phyloP scores from a whole-genome alignment of 257 asterid genomes.

The Plectranthus barbatus region DNA sequence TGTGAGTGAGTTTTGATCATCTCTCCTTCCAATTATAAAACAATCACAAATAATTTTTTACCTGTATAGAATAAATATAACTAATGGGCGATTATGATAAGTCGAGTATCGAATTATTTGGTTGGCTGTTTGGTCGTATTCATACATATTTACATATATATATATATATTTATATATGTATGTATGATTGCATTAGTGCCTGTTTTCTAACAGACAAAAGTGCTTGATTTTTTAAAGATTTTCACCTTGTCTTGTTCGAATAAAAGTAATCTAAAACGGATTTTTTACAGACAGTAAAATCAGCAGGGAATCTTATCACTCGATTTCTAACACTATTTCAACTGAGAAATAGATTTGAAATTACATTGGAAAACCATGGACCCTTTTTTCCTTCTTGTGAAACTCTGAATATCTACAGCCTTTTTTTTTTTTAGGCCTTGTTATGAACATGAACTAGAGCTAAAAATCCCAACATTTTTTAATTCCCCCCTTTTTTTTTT shows the following conservation, averaged over 20 bases:
- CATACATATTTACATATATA: too few relatives aligned
- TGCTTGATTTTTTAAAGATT: neutral
- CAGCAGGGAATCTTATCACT: neutral
- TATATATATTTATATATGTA: too few relatives aligned
- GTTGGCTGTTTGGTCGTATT: too few relatives aligned
- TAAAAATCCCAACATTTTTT: neutral
- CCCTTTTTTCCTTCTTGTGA: slow-evolving; percentile 11
- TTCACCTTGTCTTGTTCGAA: neutral
- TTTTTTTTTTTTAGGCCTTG: slow-evolving; percentile 19
- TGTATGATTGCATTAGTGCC: too few relatives aligned
- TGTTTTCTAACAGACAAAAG: neutral
- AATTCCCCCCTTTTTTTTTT: neutral
- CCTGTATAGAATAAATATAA: too few relatives aligned
- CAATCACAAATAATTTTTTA: neutral
- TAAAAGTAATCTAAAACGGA: neutral
- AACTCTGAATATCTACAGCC: slow-evolving; percentile 2
- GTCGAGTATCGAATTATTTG: too few relatives aligned
- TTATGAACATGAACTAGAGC: slow-evolving; percentile 22
- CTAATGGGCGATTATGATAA: too few relatives aligned
- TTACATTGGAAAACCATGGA: slow-evolving; percentile 17
- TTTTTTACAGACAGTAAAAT: neutral
- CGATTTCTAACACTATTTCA: slow-evolving; percentile 17
- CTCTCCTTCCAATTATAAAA: too few relatives aligned
- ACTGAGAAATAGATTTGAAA: slow-evolving; percentile 18
- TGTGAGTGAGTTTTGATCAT: too few relatives aligned